Percentiles rank a stretch among this genome's conserved stretches.
phyloP scores from a whole-genome alignment of 2,329 filamentous ascomycete species.

The Ceratocystis destructans region DNA sequence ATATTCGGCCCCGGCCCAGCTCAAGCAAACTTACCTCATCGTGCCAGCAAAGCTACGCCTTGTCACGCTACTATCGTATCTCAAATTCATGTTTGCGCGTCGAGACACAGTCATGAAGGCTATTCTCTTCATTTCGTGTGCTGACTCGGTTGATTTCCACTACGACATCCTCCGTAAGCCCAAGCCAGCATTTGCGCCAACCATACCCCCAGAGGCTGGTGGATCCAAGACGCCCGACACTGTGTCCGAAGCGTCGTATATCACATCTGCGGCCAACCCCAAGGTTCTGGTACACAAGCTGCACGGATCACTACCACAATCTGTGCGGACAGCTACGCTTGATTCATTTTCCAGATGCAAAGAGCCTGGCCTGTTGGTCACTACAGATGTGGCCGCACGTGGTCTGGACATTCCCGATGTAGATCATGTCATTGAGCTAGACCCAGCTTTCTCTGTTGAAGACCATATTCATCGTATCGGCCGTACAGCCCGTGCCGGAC shows the following conservation, averaged over 20 bases:
- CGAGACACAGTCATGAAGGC: slow-evolving; percentile 91
- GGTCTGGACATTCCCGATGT: slow-evolving; percentile 92
- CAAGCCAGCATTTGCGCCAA: slow-evolving; percentile 16
- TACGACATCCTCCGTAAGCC: slow-evolving; percentile 54
- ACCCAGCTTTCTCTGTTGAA: slow-evolving; percentile 82
- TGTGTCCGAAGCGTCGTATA: slow-evolving; percentile 53
- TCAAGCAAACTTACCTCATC: slow-evolving; percentile 83
- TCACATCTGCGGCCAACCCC: slow-evolving; percentile 62
- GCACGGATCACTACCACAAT: slow-evolving; percentile 81
- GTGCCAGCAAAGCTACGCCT: slow-evolving; percentile 81
- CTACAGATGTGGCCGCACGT: slow-evolving; percentile 89
- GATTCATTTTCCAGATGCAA: slow-evolving; percentile 61
- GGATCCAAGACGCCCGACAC: slow-evolving; percentile 36
- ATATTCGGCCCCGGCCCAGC: slow-evolving; percentile 76
- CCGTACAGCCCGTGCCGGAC: slow-evolving; percentile 83
- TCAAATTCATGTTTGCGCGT: slow-evolving; percentile 77
- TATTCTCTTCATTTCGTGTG: slow-evolving; percentile 92
- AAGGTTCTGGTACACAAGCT: slow-evolving; percentile 68
- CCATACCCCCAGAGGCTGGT: slow-evolving; percentile 19
- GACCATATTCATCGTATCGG: slow-evolving; percentile 93
- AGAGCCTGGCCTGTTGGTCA: slow-evolving; percentile 70
- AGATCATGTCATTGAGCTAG: slow-evolving; percentile 89
- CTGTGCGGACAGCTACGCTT: slow-evolving; percentile 74
- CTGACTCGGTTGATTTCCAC: slow-evolving; percentile 93
- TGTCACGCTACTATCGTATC: slow-evolving; percentile 69